Conservation (phyloP, 371 early-diverging fungal species). For the Actinomortierella ambigua region DNA sequence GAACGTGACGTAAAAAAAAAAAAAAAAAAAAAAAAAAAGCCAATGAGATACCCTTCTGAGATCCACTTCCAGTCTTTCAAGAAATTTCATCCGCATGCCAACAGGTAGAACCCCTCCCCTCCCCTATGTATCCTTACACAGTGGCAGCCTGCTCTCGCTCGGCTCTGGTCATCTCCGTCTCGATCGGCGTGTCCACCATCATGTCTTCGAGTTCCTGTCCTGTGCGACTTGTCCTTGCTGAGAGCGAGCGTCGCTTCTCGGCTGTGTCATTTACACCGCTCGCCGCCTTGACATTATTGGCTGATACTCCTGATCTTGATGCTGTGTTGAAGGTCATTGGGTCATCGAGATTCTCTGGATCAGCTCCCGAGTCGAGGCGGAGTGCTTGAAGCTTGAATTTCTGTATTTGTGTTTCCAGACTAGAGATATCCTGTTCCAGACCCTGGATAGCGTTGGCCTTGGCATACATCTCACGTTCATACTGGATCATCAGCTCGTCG, state of each 20-base stretch:
- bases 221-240: background rate
- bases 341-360: no score
- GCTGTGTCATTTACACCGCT: background rate
- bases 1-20: no score
- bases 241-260: background rate
- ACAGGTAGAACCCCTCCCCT: no score
- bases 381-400: slow-evolving; percentile 23
- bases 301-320: background rate
- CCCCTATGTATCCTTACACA: no score
- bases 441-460: slow-evolving; percentile 29
- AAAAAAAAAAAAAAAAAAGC: no score
- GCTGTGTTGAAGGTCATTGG: background rate
- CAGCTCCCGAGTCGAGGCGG: slow-evolving; percentile 17
- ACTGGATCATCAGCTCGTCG: slow-evolving; percentile 20
- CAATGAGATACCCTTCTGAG: no score
- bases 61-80: no score
- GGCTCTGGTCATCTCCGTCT: no score
- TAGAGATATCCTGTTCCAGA: slow-evolving; percentile 33
- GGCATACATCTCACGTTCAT: slow-evolving; percentile 31
- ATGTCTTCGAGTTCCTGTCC: no score
- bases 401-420: slow-evolving; percentile 30
- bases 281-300: background rate
- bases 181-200: no score
- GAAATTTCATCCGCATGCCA: no score
- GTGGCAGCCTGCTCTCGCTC: no score